These are phyloP conservation scores for Rhizopogon rudus DNA, from an alignment of 768 basidiomycete species.

Conservation along the genomic window DNA sequence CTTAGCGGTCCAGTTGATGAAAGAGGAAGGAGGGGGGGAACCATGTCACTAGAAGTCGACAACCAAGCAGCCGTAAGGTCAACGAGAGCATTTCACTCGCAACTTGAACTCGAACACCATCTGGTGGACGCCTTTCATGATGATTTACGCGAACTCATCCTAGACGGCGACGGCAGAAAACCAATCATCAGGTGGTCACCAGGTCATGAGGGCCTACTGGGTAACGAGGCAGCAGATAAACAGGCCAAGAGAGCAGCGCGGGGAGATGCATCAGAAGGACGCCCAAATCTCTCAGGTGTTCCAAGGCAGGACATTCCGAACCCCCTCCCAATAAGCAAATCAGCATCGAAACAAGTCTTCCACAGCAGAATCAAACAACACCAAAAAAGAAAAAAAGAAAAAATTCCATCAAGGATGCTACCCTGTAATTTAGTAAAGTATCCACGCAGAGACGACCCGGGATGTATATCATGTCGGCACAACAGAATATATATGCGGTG, in stretches of 20 bases:
- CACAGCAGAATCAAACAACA: not conserved
- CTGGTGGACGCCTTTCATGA: not conserved
- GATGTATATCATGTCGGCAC: too few relatives aligned
- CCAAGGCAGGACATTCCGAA: not conserved
- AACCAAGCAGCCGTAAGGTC: constrained; percentile 10
- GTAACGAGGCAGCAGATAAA: constrained; percentile 21
- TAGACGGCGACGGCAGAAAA: not conserved
- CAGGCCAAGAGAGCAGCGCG: constrained; percentile 17
- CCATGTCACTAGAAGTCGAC: not conserved
- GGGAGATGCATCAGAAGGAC: not conserved
- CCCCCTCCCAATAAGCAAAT: not conserved
- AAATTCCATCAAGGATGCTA: too few relatives aligned
- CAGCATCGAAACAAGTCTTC: constrained; percentile 3
- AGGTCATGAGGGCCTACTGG: constrained; percentile 19
- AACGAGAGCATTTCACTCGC: not conserved
- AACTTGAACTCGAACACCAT: constrained; percentile 1
- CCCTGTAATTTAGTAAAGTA: not conserved
- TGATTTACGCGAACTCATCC: not conserved
- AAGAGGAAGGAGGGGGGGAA: not conserved
- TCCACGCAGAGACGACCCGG: too few relatives aligned
- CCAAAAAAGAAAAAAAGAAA: too few relatives aligned
- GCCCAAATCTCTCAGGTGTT: not conserved
- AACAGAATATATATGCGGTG: too few relatives aligned
- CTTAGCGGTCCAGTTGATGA: too few relatives aligned
- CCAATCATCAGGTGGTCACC: constrained; percentile 17